Conservation (phyloP, 164 flowering plant genomes). For the Vitis cinerea region DNA sequence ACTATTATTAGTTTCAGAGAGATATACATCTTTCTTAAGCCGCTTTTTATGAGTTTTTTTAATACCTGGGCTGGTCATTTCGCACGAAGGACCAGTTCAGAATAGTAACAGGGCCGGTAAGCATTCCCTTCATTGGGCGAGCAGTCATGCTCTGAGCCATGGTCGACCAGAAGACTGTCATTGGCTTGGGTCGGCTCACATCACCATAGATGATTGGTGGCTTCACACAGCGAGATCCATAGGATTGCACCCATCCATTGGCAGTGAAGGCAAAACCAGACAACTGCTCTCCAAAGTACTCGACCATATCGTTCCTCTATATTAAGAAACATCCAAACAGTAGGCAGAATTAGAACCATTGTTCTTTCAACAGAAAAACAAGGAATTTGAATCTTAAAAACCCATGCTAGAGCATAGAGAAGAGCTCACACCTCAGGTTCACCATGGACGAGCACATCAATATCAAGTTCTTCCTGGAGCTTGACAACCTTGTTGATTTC, state of each 20-base stretch:
- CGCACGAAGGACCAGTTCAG: conserved; percentile 80
- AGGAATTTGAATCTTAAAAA: neutral
- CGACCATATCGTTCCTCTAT: conserved; percentile 77
- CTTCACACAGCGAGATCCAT: conserved; percentile 80
- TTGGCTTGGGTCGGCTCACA: conserved; percentile 73
- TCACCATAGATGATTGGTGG: conserved; percentile 84
- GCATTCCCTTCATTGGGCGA: conserved; percentile 86
- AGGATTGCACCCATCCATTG: conserved; percentile 83
- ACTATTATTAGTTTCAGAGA: neutral
- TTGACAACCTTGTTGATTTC: conserved; percentile 61
- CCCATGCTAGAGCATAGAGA: neutral
- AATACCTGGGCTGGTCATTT: conserved; percentile 67
- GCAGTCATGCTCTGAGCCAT: conserved; percentile 66
- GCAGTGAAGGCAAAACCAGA: conserved; percentile 66
- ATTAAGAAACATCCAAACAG: neutral
- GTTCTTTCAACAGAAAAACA: neutral
- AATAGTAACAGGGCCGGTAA: conserved; percentile 80
- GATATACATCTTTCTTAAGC: neutral
- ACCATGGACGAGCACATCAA: conserved; percentile 77
- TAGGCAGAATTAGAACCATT: neutral
- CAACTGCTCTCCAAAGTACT: conserved; percentile 73
- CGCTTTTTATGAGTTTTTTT: neutral
- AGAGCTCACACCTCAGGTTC: conserved; percentile 62
- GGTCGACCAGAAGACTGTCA: conserved; percentile 81
- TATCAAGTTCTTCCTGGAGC: conserved; percentile 73